Base-by-base conservation (phyloP, 352 stramenopile genomes). In the Phytophthora niederhauseri region DNA sequence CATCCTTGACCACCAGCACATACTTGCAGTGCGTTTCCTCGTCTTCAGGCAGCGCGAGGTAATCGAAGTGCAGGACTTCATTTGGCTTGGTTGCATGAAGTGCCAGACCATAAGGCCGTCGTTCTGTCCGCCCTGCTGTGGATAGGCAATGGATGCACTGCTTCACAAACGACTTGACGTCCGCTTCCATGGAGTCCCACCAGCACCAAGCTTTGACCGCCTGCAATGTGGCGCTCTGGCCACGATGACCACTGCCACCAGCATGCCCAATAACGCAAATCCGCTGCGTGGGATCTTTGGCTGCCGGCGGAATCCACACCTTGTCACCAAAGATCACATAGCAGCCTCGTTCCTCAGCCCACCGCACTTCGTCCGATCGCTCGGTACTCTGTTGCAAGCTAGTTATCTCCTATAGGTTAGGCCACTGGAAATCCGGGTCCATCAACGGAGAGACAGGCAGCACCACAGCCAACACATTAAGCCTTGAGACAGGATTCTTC, bases 201-300 rank as follows among this genome's bases (percentile, higher is more conserved):
- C 34, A 43, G 12, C 49, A 36, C 49, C 49, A 55, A 6, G 4
- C 22, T 15, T 34, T 36, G 24, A 36, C 8, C 3, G 49, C 12
- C 8, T 17, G 20, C 17, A 36, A 4, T 36, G 22, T 55, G 11
- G 49, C 12, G 6, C 30, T 15, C 24, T 55, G 9, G 3, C 22
- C 49, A 17, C 49, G 49, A 55, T 36, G 49, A 24, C 49, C 49
- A 1, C 49, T 55, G 49, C 49, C 1, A 43, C 34, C 34, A 4
- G 34, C 34, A 43, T 43, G 49, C 3, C 20, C 49, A 36, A 55
- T n/a, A 15, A 36, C 49, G 30, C 49, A 55, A n/a, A 55, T 36
- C 20, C 49, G 49, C 30, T 55, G 8, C 22, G 20, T 36, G 4
- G 38, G 11, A 36, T 55, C 22, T 6, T n/a, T 7, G 1, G 20